Evolutionary conservation across 1,284 basidiomycete species (phyloP).

Genomic region (Boletus smithii): DNA sequence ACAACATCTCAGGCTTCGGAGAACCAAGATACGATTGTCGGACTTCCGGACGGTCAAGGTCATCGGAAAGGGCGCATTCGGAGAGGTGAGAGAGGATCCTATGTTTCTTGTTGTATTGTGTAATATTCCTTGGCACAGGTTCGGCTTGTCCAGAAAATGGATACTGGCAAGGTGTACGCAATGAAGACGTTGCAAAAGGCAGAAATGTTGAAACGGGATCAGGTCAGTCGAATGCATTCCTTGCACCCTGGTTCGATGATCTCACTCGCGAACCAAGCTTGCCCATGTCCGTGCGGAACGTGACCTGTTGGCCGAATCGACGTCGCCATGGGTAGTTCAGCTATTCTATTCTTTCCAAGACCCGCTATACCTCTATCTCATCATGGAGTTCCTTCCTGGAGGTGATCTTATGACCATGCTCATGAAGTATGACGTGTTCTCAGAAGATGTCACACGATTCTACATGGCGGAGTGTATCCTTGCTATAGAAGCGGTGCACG

Average conservation of each 20-base stretch:
- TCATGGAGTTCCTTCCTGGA: constrained; percentile 99
- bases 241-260: background rate
- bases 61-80: constrained; percentile 98
- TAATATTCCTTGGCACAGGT: constrained; percentile 51
- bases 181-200: constrained; percentile 99
- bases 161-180: constrained; percentile 97
- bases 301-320: constrained; percentile 95
- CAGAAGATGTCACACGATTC: constrained; percentile 97
- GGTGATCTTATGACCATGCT: constrained; percentile 99
- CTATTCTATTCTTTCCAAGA: constrained; percentile 99
- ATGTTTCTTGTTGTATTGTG: background rate
- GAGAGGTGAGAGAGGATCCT: constrained; percentile 63
- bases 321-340: constrained; percentile 97
- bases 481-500: constrained; percentile 97
- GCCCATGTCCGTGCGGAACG: constrained; percentile 98
- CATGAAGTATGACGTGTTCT: constrained; percentile 99
- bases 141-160: constrained; percentile 92
- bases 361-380: constrained; percentile 91
- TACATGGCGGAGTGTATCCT: constrained; percentile 99
- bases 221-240: constrained; percentile 51
- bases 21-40: constrained; percentile 89
- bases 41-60: constrained; percentile 98
- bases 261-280: constrained; percentile 50
- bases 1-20: constrained; percentile 84
- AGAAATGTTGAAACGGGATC: constrained; percentile 99